Evolutionary conservation across 352 stramenopile species (phyloP).

Genomic region (Pythium grandisporangium): DNA sequence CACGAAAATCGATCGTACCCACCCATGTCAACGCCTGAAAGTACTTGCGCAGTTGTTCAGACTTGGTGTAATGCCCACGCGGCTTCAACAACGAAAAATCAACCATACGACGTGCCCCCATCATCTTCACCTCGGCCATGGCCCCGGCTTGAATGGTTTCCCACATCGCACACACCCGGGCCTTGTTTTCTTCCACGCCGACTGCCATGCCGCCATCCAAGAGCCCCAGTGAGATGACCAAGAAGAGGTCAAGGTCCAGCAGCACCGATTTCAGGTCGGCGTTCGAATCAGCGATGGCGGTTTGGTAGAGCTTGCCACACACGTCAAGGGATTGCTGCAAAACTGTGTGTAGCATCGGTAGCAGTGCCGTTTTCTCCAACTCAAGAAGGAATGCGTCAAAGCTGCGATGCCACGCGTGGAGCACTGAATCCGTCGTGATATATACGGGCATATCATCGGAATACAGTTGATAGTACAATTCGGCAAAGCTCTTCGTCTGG

Average conservation of each 20-base stretch:
- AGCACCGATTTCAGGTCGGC: background rate
- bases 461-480: constrained; percentile 18
- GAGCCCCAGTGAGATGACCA: no score
- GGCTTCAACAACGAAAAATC: constrained; percentile 23
- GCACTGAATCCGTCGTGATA: constrained; percentile 19
- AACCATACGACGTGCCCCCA: constrained; percentile 4
- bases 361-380: constrained; percentile 8
- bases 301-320: background rate
- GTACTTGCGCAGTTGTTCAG: constrained; percentile 1
- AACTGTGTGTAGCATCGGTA: constrained; percentile 3
- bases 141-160: no score
- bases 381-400: constrained; percentile 18
- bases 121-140: no score
- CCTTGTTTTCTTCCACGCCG: no score
- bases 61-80: constrained; percentile 16
- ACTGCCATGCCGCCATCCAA: no score
- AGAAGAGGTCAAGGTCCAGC: constrained; percentile 2
- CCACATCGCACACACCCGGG: no score
- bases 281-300: background rate
- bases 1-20: constrained; percentile 13
- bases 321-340: background rate
- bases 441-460: constrained; percentile 20
- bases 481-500: constrained; percentile 12
- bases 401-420: constrained; percentile 21
- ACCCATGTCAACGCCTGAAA: constrained; percentile 17